These are phyloP conservation scores for Nannizzia gypsea DNA, from an alignment of 2,329 filamentous ascomycete genomes.

Conservation along the genomic window DNA sequence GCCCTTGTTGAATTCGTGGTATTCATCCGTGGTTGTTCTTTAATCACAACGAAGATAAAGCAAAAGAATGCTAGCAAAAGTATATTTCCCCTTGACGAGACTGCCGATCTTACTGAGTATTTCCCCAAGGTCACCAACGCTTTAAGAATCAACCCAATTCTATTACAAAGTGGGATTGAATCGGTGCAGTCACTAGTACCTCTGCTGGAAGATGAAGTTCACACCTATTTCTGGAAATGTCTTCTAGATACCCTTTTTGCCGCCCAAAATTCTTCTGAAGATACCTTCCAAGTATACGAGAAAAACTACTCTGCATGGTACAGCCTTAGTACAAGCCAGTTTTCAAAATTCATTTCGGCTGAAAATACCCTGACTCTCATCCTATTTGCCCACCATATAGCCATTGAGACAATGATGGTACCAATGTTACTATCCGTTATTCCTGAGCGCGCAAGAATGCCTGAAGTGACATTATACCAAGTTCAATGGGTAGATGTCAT, in stretches of 20 bases:
- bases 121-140: background rate
- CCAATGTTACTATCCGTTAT: background rate
- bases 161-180: background rate
- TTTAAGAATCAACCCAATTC: background rate
- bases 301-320: conserved; percentile 2
- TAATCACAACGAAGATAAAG: background rate
- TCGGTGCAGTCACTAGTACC: background rate
- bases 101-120: background rate
- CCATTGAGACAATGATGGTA: background rate
- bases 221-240: background rate
- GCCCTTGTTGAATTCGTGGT: conserved; percentile 20
- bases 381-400: background rate
- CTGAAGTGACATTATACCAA: background rate
- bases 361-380: background rate
- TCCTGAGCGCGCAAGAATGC: background rate
- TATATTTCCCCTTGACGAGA: background rate
- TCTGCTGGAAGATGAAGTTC: background rate
- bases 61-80: background rate
- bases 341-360: background rate
- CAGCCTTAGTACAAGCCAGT: background rate
- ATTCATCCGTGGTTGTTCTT: conserved; percentile 18
- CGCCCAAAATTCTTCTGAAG: background rate
- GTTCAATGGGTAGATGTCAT: conserved; percentile 4
- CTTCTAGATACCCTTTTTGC: background rate
- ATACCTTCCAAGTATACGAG: background rate